Conservation (phyloP, 1,139 yeast species). For the Candida tetrigidarum region DNA sequence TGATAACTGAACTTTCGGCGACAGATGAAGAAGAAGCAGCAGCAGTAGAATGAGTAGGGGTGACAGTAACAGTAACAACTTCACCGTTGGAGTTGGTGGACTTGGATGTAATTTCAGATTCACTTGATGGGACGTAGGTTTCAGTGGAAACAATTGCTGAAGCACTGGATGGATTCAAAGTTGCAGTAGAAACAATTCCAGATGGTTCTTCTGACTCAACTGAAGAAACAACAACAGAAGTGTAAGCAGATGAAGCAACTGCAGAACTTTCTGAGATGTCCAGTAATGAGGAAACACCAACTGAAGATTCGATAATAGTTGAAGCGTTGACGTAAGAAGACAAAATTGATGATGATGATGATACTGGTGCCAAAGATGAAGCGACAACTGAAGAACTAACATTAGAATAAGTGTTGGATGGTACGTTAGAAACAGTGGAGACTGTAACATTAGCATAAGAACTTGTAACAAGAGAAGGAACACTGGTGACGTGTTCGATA, state of each 20-base stretch:
- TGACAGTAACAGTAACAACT: background rate
- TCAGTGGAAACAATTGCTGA: background rate
- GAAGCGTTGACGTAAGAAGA: background rate
- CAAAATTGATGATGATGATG: too few species aligned
- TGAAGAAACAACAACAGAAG: background rate
- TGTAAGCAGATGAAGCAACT: background rate
- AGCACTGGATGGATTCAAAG: background rate
- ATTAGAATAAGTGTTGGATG: background rate
- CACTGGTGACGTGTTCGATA: background rate
- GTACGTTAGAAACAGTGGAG: background rate
- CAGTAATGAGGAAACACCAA: background rate
- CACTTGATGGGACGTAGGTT: background rate
- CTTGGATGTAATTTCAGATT: background rate
- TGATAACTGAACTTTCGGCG: background rate
- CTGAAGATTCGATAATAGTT: background rate
- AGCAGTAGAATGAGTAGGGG: background rate
- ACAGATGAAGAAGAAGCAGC: background rate
- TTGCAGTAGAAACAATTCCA: background rate
- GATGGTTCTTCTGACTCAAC: background rate
- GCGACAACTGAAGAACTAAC: background rate
- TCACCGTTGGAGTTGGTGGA: background rate
- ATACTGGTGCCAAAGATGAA: background rate
- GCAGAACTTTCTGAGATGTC: background rate
- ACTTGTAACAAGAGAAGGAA: conserved; percentile 3
- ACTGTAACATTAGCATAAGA: background rate